Conservation (phyloP, 2,329 filamentous ascomycete genomes). For the Blumeria graminis region DNA sequence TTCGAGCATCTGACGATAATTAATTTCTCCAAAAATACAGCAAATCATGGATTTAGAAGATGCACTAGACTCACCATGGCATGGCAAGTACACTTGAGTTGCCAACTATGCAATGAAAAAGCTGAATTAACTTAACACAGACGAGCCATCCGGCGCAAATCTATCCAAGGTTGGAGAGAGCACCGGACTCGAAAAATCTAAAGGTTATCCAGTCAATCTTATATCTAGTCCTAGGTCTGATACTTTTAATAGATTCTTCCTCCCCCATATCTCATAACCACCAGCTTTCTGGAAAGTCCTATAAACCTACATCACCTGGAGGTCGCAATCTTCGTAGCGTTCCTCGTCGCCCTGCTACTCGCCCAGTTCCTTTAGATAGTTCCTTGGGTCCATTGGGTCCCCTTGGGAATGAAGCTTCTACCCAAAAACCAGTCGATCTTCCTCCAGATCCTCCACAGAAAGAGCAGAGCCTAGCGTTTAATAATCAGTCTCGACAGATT, state of each 20-base stretch:
- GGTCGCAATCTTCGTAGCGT: constrained; percentile 13
- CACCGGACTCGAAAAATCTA: constrained; percentile 8
- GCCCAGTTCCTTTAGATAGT: constrained; percentile 50
- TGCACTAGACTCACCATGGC: constrained; percentile 22
- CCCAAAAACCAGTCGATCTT: constrained; percentile 20
- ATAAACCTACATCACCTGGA: constrained; percentile 11
- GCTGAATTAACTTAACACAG: constrained; percentile 10
- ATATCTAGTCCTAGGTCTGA: background rate
- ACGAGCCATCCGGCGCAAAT: constrained; percentile 19
- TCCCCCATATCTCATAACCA: constrained; percentile 8
- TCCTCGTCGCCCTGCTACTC: constrained; percentile 39
- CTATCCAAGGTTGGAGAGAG: constrained; percentile 9
- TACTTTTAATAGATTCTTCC: constrained; percentile 6
- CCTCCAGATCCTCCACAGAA: constrained; percentile 48
- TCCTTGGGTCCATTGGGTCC: constrained; percentile 57
- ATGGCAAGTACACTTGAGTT: constrained; percentile 15
- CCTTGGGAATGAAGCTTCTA: constrained; percentile 23
- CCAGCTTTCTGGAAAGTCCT: constrained; percentile 8
- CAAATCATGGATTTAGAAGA: constrained; percentile 20
- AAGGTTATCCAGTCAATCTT: constrained; percentile 5
- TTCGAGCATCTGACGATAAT: too few species aligned
- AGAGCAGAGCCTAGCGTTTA: constrained; percentile 37
- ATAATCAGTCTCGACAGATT: constrained; percentile 18
- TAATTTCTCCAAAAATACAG: too few species aligned
- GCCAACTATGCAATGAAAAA: background rate